Evolutionary conservation across 163 green algal species (phyloP), one percentile per base, ranked within the genome.

Genomic region (Volvox carteri): DNA sequence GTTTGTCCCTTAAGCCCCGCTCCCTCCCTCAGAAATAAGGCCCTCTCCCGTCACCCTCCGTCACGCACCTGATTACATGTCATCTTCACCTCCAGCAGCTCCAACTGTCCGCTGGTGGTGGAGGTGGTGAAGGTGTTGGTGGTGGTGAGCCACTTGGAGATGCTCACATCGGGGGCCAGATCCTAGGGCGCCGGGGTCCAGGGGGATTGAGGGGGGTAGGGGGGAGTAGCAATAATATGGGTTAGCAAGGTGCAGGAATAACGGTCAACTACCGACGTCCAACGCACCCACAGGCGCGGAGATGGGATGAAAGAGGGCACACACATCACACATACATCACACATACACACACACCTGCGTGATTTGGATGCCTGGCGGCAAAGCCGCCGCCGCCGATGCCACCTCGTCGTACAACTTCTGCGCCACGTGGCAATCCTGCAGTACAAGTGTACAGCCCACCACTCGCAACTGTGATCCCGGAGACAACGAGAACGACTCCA

Each of bases 381-480:
- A n/a, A n/a, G n/a, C n/a, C n/a, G n/a, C 52, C 46, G 39, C 48
- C 12, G 48, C 48, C 21, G 77, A 54, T 46, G 28, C 78, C 9
- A 56, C 54, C 12, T n/a, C 79, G 4, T 21, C 79, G 60, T 39
- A 80, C 81, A 87, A 44, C 65, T 19, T 7, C 33, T 30, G 5
- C 46, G 81, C 46, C 46, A 80, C 65, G 6, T 16, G 60, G 81
- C 81, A 87, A 46, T 87, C 81, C 81, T 25, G 2, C 81, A 87
- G 67, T 48, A 87, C 81, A 23, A 87, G 28, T 46, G 58, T 41
- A 35, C 44, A 56, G 33, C 62, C 39, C 46, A 87, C 81, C 9
- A 87, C 25, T 4, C 81, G 81, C 46, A 87, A 65, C 46, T 48
- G 35, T 9, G 67, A 60, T 2, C 81, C 81, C 1, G 21, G 21